Evolutionary conservation across 768 basidiomycete genomes (phyloP).

Genomic region (Sarcomyxa edulis): DNA sequence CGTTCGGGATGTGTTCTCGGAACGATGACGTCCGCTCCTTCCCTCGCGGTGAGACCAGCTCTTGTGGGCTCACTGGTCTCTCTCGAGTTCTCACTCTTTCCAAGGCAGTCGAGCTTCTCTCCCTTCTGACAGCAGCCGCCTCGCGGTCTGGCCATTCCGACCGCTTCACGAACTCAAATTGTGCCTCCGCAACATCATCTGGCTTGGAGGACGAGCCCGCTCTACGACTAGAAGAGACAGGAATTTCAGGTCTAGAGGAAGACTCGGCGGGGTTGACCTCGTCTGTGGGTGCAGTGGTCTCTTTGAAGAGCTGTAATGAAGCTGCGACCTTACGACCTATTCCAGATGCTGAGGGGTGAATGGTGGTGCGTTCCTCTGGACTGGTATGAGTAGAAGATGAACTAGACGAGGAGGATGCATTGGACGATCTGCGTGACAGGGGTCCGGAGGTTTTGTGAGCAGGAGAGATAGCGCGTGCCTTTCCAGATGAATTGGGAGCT

Average conservation of each 20-base stretch:
- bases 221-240: constrained; percentile 18
- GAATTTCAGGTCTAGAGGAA: constrained; percentile 21
- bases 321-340: constrained; percentile 83
- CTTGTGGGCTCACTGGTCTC: constrained; percentile 16
- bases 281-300: constrained; percentile 44
- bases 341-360: constrained; percentile 32
- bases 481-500: background rate
- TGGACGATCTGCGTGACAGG: constrained; percentile 30
- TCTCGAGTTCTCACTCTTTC: constrained; percentile 56
- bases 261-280: constrained; percentile 10
- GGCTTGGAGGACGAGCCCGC: constrained; percentile 33
- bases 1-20: constrained; percentile 39
- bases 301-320: constrained; percentile 77
- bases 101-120: constrained; percentile 58
- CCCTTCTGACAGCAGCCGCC: constrained; percentile 61
- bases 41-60: constrained; percentile 22
- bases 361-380: constrained; percentile 16
- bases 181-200: constrained; percentile 56
- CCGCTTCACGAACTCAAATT: constrained; percentile 79
- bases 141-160: constrained; percentile 85
- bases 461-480: constrained; percentile 15
- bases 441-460: constrained; percentile 26
- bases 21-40: constrained; percentile 33
- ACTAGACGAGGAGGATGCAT: constrained; percentile 27
- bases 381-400: constrained; percentile 23